Evolutionary conservation across 2,329 filamentous ascomycete genomes (phyloP).

Genomic region (Verticillium nonalfalfae): DNA sequence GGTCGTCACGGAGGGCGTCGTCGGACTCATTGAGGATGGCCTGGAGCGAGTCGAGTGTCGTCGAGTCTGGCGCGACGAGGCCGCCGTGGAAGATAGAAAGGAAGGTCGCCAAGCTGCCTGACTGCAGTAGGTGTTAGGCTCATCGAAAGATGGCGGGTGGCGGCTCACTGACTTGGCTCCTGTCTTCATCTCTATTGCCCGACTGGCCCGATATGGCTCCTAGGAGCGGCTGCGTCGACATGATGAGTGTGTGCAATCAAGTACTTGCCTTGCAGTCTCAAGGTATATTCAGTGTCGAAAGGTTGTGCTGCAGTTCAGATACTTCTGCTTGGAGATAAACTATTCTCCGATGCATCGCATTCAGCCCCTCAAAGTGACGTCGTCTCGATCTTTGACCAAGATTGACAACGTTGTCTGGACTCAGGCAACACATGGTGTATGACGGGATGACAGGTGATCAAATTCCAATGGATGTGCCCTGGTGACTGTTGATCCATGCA

Average conservation of each 20-base stretch:
- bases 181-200: not conserved
- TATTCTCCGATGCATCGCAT: too few species aligned
- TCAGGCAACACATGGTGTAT: not conserved
- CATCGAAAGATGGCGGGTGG: not conserved
- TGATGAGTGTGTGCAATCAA: not conserved
- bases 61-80: not conserved
- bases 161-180: not conserved
- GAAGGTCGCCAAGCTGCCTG: not conserved
- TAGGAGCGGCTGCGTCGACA: not conserved
- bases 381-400: not conserved
- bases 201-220: not conserved
- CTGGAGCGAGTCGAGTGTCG: conserved; percentile 1
- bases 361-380: not conserved
- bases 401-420: not conserved
- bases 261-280: too few species aligned
- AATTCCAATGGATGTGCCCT: not conserved
- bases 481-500: not conserved
- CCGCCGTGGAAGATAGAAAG: conserved; percentile 3
- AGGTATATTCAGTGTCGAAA: too few species aligned
- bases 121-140: not conserved
- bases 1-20: conserved; percentile 15
- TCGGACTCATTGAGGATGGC: conserved; percentile 3
- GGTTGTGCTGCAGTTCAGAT: too few species aligned
- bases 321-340: not conserved
- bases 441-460: not conserved